Evolutionary conservation across 345 rosid genomes (phyloP).

Genomic region (Barbarea vulgaris): DNA sequence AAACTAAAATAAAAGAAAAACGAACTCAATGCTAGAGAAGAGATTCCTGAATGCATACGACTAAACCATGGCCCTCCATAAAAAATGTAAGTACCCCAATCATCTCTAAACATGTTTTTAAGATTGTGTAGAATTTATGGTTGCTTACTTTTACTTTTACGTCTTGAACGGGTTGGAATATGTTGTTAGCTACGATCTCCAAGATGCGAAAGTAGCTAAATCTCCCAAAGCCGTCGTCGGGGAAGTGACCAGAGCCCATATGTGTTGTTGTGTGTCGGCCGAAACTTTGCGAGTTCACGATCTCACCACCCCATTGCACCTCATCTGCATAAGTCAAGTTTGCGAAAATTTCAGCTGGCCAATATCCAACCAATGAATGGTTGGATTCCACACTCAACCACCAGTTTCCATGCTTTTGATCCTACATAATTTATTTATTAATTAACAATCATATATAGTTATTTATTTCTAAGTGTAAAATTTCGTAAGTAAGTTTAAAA

Average conservation of each 20-base stretch:
- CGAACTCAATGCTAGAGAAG: too few relatives aligned
- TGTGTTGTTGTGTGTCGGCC: not conserved
- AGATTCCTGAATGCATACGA: not conserved
- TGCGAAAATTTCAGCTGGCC: not conserved
- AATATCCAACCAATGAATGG: not conserved
- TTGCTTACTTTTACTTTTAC: too few relatives aligned
- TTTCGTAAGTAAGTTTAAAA: too few relatives aligned
- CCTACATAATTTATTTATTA: not conserved
- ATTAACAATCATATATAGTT: not conserved
- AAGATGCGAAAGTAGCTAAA: not conserved
- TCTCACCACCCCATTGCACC: not conserved
- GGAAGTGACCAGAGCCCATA: constrained; percentile 4
- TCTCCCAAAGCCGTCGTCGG: not conserved
- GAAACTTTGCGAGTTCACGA: not conserved
- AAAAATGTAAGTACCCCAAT: not conserved
- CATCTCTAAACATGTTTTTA: not conserved
- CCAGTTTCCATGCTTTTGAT: not conserved
- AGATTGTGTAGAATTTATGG: not conserved
- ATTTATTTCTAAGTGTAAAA: too few relatives aligned
- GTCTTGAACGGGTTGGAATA: not conserved
- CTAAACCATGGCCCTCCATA: not conserved
- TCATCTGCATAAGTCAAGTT: not conserved
- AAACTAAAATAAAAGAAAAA: too few relatives aligned
- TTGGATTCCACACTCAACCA: constrained; percentile 1
- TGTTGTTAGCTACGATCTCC: not conserved